Base-by-base conservation (phyloP, 2,329 filamentous ascomycete genomes). In the Fusarium sp. region DNA sequence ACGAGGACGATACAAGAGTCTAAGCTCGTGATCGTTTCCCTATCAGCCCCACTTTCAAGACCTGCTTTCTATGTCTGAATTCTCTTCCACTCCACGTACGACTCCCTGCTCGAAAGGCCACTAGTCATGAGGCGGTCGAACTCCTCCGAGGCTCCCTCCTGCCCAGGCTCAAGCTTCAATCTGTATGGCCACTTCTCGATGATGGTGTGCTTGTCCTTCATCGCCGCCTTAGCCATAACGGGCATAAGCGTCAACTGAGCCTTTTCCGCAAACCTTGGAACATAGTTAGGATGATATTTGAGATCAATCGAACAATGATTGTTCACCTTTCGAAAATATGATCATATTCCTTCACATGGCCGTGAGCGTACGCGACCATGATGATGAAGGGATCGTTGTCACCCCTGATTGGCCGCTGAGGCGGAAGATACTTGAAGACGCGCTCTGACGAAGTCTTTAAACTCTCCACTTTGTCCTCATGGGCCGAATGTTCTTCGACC, bases 41-140 rank as follows among this genome's bases (percentile, higher is more conserved):
- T 9, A 9, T 19, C 35, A 19, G 18, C 35, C 16, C 35, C 16
- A 18, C 18, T 18, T 37, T 37, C 18, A 3, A 11, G 35, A 9
- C 16, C 35, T 3, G 15, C 35, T 7, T 37, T 37, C 35, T 37
- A 19, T 10, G 1, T 15, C 18, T 19, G 16, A 30, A 38, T 3
- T 9, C 35, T 43, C 44, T 43, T 66, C 53, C 60, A 72, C 23
- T 72, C 68, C 15, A 72, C 25, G 12, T 69, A 72, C 4, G 47
- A 30, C 7, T 64, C 57, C 21, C 54, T 59, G 23, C 57, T 60
- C 9, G 28, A 30, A 7, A 19, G 4, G 3, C 50, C 46, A 5
- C 30, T 19, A 18, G 25, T 44, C 35, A 68, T n/a, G 9, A 64
- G 15, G 1, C 28, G 19, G 6, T 60, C 25, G 13, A 72, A 66